Base-by-base conservation (phyloP, 2,329 filamentous ascomycete species). In the Gremmenia infestans region DNA sequence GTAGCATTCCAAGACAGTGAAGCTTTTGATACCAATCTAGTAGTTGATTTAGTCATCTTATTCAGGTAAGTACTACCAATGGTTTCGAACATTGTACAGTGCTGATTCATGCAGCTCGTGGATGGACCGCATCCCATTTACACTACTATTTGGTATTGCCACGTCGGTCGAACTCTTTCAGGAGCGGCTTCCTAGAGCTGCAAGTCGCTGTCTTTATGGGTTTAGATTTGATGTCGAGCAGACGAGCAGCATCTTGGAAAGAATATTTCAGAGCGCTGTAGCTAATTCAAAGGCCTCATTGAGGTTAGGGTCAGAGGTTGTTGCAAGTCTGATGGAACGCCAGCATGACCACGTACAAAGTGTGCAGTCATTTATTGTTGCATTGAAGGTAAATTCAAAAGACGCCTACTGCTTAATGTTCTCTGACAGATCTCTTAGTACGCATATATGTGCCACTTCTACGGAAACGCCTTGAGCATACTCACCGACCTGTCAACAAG, bases 391-490 rank as follows among this genome's bases (percentile, higher is more conserved):
- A 70, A 63, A 22, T 14, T 2, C 14, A 14, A 14, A 45, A 11
- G 19, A 12, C 19, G 5, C 19, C 11, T 45, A 22, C 19, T 22
- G 22, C 42, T 19, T 23, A 3, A 17, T n/a, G 7, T 45, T 23
- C n/a, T 45, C 19, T 45, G 4, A 59, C 39, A 42, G 4, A 19
- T 59, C 35, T 59, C 35, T 17, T 69, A 90, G 81, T 94, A 93
- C 72, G 83, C 86, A 1, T 91, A 91, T 67, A 92, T 95, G 89
- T 89, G 86, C 55, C 88, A 91, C 68, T 93, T 89, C 67, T 93
- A 90, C 64, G 87, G 87, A 40, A 93, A 91, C 63, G 82, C 87
- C 0, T 74, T 91, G 3, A 89, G 85, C 58, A 70, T 90, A 4
- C 77, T 93, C 36, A 71, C 85, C 22, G 66, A 68, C n/a, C 60